A percentile compares a stretch with the other conserved stretches of the same genome.
phyloP scores from a whole-genome alignment of 2,329 filamentous ascomycete genomes.

The Alternaria sp. region DNA sequence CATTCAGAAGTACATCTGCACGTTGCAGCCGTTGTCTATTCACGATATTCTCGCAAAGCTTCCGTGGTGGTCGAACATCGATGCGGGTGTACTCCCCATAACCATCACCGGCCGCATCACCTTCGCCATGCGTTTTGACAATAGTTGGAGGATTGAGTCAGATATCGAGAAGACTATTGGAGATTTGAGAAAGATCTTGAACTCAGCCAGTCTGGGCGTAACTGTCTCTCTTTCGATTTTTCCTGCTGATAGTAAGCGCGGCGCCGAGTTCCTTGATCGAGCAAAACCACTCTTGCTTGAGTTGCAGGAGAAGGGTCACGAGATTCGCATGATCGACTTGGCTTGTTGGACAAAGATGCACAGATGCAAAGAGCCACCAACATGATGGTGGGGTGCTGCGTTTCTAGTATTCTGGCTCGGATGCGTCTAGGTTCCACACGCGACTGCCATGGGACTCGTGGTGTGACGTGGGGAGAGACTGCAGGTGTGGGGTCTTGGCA shows the following conservation, averaged over 20 bases:
- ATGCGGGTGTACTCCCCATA: background rate
- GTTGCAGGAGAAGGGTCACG: background rate
- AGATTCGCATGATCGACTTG: background rate
- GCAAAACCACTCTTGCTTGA: background rate
- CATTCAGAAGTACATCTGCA: background rate
- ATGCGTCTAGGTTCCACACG: background rate
- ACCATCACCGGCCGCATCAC: background rate
- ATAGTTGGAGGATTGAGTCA: background rate
- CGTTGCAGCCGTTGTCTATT: background rate
- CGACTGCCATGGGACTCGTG: background rate
- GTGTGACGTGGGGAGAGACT: background rate
- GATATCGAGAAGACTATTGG: background rate
- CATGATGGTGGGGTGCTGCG: background rate
- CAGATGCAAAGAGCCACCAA: background rate
- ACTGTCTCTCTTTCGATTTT: background rate
- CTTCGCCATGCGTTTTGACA: background rate
- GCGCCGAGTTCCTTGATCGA: background rate
- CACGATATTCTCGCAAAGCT: background rate
- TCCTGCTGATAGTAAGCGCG: background rate
- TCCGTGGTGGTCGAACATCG: background rate
- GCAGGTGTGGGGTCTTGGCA: background rate
- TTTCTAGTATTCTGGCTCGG: background rate
- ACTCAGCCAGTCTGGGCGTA: background rate
- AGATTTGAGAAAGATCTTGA: background rate
- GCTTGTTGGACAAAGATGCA: background rate